Conservation (phyloP, 306 rosid genomes). For the Vigna unguiculata region DNA sequence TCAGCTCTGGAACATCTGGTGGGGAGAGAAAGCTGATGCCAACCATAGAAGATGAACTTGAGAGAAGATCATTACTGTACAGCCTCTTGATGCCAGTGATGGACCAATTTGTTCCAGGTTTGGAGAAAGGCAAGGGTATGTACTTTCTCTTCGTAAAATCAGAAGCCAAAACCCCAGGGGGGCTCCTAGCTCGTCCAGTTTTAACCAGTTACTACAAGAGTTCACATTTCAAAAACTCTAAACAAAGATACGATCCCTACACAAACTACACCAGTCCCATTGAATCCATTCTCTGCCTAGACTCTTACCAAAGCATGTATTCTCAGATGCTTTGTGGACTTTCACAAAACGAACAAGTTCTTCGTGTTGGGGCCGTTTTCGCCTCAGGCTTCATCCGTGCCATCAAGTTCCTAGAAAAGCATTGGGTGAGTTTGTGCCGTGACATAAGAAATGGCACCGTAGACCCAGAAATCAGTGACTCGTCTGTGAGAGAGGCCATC, state of each 20-base stretch:
- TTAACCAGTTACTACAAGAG: slow-evolving; percentile 66
- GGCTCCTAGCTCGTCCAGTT: slow-evolving; percentile 63
- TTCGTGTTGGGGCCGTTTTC: slow-evolving; percentile 75
- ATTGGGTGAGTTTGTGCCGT: slow-evolving; percentile 54
- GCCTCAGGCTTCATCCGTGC: slow-evolving; percentile 77
- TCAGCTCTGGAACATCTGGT: slow-evolving; percentile 69
- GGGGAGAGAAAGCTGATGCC: slow-evolving; percentile 78
- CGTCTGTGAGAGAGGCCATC: slow-evolving; percentile 56
- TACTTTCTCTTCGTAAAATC: slow-evolving; percentile 58
- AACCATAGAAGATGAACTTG: slow-evolving; percentile 60
- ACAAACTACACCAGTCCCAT: slow-evolving; percentile 64
- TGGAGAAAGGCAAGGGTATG: slow-evolving; percentile 71
- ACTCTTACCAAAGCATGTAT: slow-evolving; percentile 70
- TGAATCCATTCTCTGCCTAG: slow-evolving; percentile 61
- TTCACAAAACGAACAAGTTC: slow-evolving; percentile 50
- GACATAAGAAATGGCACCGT: slow-evolving; percentile 64
- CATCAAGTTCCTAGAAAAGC: slow-evolving; percentile 60
- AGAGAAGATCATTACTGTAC: slow-evolving; percentile 54
- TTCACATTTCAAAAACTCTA: slow-evolving; percentile 49
- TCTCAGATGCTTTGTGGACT: slow-evolving; percentile 76
- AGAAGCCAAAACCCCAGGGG: slow-evolving; percentile 61
- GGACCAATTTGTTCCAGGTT: slow-evolving; percentile 56
- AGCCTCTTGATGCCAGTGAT: slow-evolving; percentile 66
- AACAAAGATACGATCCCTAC: slow-evolving; percentile 49
- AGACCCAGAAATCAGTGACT: slow-evolving; percentile 49